phyloP scores from a whole-genome alignment of 2,329 filamentous ascomycete genomes.

The Talaromyces piceae region DNA sequence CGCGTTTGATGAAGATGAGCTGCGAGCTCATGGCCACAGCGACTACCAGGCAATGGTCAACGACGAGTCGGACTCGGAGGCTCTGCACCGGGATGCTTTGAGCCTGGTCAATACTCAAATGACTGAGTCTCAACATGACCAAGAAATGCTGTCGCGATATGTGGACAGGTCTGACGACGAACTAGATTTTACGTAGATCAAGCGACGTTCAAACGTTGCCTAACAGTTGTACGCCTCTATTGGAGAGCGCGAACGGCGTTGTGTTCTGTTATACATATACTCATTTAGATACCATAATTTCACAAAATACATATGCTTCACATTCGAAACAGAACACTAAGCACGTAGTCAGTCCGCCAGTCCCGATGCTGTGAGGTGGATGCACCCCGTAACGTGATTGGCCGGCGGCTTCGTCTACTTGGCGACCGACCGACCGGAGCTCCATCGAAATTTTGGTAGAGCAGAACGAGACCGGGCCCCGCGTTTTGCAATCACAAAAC shows the following conservation, averaged over 20 bases:
- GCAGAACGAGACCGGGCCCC: constrained; percentile 27
- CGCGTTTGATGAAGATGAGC: constrained; percentile 32
- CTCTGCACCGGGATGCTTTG: constrained; percentile 32
- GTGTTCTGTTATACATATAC: no score
- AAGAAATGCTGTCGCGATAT: constrained; percentile 33
- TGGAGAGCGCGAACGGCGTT: neutral
- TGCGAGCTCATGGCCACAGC: constrained; percentile 30
- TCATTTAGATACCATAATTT: neutral
- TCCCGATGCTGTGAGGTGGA: constrained; percentile 4
- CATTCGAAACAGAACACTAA: no score
- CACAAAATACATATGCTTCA: no score
- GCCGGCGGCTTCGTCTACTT: constrained; percentile 20
- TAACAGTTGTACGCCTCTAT: no score
- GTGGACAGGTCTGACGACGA: constrained; percentile 31
- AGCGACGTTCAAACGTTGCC: no score
- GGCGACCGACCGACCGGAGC: constrained; percentile 26
- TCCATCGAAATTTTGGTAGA: constrained; percentile 36
- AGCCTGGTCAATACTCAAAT: constrained; percentile 32
- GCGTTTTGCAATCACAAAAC: constrained; percentile 10
- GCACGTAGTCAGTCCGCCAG: neutral
- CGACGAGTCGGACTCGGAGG: constrained; percentile 30
- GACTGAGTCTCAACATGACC: constrained; percentile 34
- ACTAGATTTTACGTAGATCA: constrained; percentile 24
- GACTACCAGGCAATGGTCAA: constrained; percentile 39
- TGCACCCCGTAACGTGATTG: no score